These are phyloP conservation scores for Tritrichomonas foetus DNA, from an alignment of 208 protist genomes.

Conservation along the genomic window DNA sequence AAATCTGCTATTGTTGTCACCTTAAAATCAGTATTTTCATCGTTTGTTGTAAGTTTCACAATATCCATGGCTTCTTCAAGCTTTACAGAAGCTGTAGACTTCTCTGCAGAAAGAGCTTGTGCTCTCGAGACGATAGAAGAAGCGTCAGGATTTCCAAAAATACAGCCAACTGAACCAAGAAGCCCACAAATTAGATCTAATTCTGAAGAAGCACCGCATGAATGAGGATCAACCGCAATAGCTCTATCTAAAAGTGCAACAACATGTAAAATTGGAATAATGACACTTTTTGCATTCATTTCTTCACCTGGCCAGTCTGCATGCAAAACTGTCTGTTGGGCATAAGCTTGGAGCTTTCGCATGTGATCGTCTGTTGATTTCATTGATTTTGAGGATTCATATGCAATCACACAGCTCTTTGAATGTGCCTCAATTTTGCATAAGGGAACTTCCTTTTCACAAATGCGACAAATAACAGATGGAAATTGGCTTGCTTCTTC, in stretches of 20 bases:
- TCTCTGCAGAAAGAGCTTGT: not conserved
- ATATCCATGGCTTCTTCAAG: not conserved
- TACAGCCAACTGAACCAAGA: too few relatives aligned
- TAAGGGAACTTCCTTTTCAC: not conserved
- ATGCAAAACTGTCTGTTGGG: not conserved
- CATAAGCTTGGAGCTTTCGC: not conserved
- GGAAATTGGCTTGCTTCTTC: too few relatives aligned
- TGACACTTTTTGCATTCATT: not conserved
- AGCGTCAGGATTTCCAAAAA: not conserved
- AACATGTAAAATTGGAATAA: not conserved
- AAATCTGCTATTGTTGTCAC: slow-evolving; percentile 58
- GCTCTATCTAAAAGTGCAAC: not conserved
- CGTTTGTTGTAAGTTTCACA: not conserved
- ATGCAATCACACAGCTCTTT: slow-evolving; percentile 11
- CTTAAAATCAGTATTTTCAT: not conserved
- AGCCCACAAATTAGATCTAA: too few relatives aligned
- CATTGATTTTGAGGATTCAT: not conserved
- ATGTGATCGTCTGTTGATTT: not conserved
- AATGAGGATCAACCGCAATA: not conserved
- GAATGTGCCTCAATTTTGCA: not conserved
- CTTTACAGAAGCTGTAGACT: not conserved
- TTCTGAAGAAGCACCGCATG: too few relatives aligned
- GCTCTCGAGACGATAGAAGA: not conserved
- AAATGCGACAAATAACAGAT: slow-evolving; percentile 20
- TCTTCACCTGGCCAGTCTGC: not conserved